These are phyloP conservation scores for Theileria orientalis DNA, from an alignment of 169 alveolate genomes.

Conservation along the genomic window DNA sequence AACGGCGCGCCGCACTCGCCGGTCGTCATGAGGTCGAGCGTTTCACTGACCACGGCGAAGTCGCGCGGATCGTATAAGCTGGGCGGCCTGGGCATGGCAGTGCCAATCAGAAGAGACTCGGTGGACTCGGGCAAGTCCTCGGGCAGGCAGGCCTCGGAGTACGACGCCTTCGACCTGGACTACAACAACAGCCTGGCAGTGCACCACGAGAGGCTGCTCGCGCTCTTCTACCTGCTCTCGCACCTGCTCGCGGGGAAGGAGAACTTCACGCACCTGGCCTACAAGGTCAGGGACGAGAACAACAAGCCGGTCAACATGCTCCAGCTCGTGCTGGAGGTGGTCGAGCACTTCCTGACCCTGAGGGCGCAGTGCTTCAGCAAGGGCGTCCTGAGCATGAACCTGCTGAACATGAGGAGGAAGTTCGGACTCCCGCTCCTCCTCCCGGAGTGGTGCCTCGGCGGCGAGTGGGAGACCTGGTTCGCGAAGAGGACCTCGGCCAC, in stretches of 20 bases:
- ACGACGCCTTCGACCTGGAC: not conserved
- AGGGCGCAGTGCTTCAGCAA: constrained; percentile 30
- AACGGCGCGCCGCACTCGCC: no score
- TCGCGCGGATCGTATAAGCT: no score
- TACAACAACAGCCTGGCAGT: constrained; percentile 25
- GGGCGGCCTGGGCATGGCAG: no score
- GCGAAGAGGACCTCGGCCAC: not conserved
- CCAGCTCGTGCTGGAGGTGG: constrained; percentile 18
- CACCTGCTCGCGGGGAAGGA: constrained; percentile 52
- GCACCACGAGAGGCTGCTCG: constrained; percentile 34
- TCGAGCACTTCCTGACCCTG: constrained; percentile 32
- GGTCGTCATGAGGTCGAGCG: no score
- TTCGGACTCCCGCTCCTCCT: constrained; percentile 37
- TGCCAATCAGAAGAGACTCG: no score
- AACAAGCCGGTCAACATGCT: constrained; percentile 8
- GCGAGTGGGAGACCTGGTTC: constrained; percentile 7
- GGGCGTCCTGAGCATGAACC: constrained; percentile 28
- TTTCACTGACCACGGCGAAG: no score
- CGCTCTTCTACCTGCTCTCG: constrained; percentile 32
- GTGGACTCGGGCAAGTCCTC: no score
- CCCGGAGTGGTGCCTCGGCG: constrained; percentile 61
- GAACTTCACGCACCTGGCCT: constrained; percentile 5
- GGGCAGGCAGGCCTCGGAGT: not conserved
- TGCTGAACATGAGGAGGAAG: constrained; percentile 37
- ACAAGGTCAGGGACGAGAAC: constrained; percentile 14